Evolutionary conservation across 2,329 filamentous ascomycete species (phyloP).

Genomic region (Colletotrichum godetiae): DNA sequence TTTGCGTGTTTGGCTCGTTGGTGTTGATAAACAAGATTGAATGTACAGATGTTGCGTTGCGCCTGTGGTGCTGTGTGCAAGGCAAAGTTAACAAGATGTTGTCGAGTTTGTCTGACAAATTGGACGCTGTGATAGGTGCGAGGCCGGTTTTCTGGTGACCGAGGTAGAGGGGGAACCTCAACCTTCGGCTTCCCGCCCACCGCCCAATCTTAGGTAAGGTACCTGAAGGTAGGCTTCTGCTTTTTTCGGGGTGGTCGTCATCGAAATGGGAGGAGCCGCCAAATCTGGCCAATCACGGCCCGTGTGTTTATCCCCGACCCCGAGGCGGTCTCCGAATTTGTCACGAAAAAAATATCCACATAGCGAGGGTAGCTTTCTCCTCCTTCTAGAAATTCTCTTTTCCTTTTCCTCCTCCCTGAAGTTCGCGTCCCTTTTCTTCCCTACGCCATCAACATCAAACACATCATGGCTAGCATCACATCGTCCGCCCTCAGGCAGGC

Average conservation of each 20-base stretch:
- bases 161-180: background rate
- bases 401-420: constrained; percentile 33
- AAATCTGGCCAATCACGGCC: constrained; percentile 15
- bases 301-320: constrained; percentile 30
- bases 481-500: constrained; percentile 81
- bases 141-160: background rate
- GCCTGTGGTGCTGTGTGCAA: background rate
- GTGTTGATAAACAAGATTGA: background rate
- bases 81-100: background rate
- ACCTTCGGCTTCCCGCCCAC: background rate
- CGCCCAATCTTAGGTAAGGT: background rate
- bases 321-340: constrained; percentile 23
- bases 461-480: constrained; percentile 72
- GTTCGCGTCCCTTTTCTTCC: constrained; percentile 32
- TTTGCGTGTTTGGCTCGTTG: background rate
- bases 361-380: background rate
- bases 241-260: constrained; percentile 11
- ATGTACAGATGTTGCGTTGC: too few relatives aligned
- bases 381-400: constrained; percentile 17
- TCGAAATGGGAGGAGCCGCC: constrained; percentile 1
- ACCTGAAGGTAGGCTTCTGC: background rate
- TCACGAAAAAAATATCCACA: constrained; percentile 15
- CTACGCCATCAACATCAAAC: constrained; percentile 35
- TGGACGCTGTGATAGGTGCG: background rate
- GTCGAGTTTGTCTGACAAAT: background rate